phyloP scores from a whole-genome alignment of 208 protist species.

The Crithidia brevicula region DNA sequence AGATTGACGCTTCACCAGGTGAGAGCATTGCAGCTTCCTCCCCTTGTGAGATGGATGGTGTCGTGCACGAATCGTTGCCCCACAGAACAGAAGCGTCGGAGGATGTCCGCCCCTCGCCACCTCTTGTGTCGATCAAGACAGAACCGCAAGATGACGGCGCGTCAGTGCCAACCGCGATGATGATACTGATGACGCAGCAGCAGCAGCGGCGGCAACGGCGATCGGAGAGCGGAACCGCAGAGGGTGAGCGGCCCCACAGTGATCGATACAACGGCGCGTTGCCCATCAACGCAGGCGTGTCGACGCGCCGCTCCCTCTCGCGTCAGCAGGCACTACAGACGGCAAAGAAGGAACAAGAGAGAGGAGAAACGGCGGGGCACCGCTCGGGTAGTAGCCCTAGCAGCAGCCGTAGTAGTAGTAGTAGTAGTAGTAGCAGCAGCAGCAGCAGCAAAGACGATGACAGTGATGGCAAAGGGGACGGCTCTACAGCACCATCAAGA shows the following conservation, averaged over 20 bases:
- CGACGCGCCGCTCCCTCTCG: slow-evolving; percentile 12
- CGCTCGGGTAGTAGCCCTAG: neutral
- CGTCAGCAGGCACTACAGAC: neutral
- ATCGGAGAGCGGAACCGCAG: neutral
- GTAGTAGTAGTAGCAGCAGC: slow-evolving; percentile 2
- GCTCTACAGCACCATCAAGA: neutral
- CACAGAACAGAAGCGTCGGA: neutral
- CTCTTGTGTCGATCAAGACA: no score
- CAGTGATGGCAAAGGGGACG: neutral
- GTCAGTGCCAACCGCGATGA: neutral
- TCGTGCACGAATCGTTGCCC: no score
- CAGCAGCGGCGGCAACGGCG: neutral
- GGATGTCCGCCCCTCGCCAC: neutral
- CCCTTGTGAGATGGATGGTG: no score
- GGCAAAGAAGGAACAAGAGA: neutral
- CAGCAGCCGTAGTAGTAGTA: neutral
- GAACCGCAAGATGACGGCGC: slow-evolving; percentile 4
- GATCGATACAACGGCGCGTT: slow-evolving; percentile 1
- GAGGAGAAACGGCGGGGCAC: neutral
- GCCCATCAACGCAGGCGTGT: neutral
- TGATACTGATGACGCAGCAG: neutral
- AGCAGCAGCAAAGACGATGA: neutral
- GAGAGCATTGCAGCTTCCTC: no score
- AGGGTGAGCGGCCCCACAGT: neutral
- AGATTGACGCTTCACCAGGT: no score